These are phyloP conservation scores for Holtermannia corniformis DNA, from an alignment of 768 basidiomycete species.

Conservation along the genomic window DNA sequence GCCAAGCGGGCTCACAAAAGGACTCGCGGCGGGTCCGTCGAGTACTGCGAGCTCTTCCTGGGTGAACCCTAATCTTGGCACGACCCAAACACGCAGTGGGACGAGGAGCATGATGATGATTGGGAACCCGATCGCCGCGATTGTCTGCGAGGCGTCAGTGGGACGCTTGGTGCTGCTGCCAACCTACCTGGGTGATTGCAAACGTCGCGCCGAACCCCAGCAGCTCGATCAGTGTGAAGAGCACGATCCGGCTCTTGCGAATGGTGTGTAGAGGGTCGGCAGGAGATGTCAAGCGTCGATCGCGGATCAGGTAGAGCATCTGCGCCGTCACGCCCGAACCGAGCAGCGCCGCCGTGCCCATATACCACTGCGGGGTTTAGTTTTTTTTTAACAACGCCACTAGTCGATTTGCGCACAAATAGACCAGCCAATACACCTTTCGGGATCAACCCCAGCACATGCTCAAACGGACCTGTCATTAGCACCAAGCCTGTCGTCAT, in stretches of 20 bases:
- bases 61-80: conserved; percentile 64
- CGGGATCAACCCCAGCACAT: conserved; percentile 68
- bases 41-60: conserved; percentile 67
- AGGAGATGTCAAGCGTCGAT: conserved; percentile 53
- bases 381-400: not conserved
- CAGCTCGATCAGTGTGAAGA: conserved; percentile 68
- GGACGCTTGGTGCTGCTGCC: not conserved
- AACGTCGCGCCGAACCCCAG: conserved; percentile 79
- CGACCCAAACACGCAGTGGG: conserved; percentile 60
- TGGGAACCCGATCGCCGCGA: conserved; percentile 84
- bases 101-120: conserved; percentile 75
- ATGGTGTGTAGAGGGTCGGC: conserved; percentile 66
- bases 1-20: conserved; percentile 25
- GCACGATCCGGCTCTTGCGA: conserved; percentile 59
- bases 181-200: conserved; percentile 76
- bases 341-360: conserved; percentile 74
- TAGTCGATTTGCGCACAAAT: conserved; percentile 55
- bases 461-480: conserved; percentile 71
- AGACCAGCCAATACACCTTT: conserved; percentile 66
- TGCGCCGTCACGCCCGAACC: conserved; percentile 75
- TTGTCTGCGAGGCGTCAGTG: conserved; percentile 11
- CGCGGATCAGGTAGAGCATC: conserved; percentile 67
- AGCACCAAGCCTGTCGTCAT: conserved; percentile 51
- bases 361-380: conserved; percentile 55
- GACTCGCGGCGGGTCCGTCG: conserved; percentile 72